Evolutionary conservation across 108 stramenopile genomes (phyloP), one percentile per base, ranked within the genome.

Genomic region (Pseudonitzschia multiseries): DNA sequence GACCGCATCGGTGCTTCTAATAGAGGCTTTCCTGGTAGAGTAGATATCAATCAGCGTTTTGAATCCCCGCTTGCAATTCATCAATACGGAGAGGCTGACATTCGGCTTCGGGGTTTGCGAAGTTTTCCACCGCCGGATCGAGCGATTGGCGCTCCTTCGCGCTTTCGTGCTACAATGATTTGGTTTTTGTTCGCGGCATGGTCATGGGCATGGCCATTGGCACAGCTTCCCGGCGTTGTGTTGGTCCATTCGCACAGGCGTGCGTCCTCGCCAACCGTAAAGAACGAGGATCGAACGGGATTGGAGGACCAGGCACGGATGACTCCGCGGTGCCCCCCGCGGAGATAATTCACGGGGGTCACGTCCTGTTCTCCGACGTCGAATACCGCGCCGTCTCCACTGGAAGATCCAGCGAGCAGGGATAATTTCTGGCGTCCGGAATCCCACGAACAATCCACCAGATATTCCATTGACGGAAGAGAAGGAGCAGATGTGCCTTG

Each of bases 181-280:
- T 67, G 43, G 28, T 44, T 44, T 28, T 24, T 31, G n/a, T 65
- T 50, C 28, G n/a, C 46, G 22, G 21, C 26, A n/a, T n/a, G n/a
- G n/a, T n/a, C n/a, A n/a, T n/a, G n/a, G 4, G 46, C 46, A 14
- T 48, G 4, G 2, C 26, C 43, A 48, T n/a, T 48, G 14, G 36
- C 28, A 62, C 33, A 17, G 20, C 17, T 33, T 33, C 36, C 36
- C 32, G 61, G 29, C 12, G 61, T 36, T 21, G n/a, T 24, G 13
- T 64, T 59, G 69, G 84, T 82, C 93, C 93, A 95, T 71, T 91
- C 89, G 62, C 89, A 90, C 63, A 95, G 59, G 68, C 93, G 80
- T 27, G 93, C 91, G 82, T 95, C 93, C 78, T 95, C 93, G 1
- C 91, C 93, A 21, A 79, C 93, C 18, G 93, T 92, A 13, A 91